These are phyloP conservation scores for Pelargonium myrrhifolium DNA, from an alignment of 441 rosid species.

Conservation along the genomic window DNA sequence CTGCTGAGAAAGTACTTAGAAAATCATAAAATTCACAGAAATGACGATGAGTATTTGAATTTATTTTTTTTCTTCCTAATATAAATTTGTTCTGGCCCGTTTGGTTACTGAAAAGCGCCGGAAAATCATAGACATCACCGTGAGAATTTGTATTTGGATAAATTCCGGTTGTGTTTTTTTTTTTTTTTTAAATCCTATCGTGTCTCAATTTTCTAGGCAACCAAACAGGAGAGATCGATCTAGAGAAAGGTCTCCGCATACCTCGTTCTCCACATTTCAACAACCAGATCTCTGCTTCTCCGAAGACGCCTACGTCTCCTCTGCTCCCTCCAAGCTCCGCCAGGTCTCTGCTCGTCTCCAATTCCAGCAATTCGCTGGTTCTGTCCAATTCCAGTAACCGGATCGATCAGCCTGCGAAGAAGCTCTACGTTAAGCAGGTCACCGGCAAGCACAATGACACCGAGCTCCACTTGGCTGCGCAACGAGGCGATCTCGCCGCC, in stretches of 20 bases:
- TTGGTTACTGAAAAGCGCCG: no score
- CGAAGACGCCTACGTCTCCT: neutral
- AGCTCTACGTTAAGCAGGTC: constrained; percentile 86
- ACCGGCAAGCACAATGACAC: constrained; percentile 90
- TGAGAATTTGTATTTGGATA: no score
- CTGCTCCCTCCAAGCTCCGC: constrained; percentile 44
- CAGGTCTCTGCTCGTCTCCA: constrained; percentile 51
- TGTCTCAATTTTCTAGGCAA: no score
- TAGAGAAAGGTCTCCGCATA: neutral
- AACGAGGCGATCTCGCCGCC: constrained; percentile 56
- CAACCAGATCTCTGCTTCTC: neutral
- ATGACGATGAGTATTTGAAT: no score
- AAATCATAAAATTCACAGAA: no score
- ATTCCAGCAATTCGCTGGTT: constrained; percentile 56
- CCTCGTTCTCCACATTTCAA: neutral
- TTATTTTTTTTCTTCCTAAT: no score
- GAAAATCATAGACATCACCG: no score
- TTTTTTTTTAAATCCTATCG: no score
- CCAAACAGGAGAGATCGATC: neutral
- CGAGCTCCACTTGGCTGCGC: constrained; percentile 85
- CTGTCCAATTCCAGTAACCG: constrained; percentile 64
- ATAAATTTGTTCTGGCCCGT: no score
- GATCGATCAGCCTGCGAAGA: constrained; percentile 50
- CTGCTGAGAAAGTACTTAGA: no score
- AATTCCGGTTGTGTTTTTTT: no score